Conservation (phyloP, 129 eudicot genomes). For the Lactuca sativa region DNA sequence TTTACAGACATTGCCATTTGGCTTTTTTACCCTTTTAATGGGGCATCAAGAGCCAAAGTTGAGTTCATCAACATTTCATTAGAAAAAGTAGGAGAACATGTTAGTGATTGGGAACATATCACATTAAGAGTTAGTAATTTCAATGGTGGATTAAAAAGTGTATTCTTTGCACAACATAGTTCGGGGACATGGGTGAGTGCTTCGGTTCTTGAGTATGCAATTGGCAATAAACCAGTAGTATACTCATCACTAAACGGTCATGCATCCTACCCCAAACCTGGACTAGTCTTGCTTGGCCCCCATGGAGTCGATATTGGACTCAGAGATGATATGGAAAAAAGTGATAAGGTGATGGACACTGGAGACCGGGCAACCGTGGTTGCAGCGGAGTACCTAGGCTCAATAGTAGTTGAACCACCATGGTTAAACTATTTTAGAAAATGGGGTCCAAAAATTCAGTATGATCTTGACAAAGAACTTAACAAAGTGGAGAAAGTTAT, state of each 20-base stretch:
- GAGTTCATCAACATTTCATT: conserved; percentile 39
- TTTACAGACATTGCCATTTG: conserved; percentile 52
- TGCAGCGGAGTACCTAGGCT: conserved; percentile 55
- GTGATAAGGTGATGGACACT: conserved; percentile 46
- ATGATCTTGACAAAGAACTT: conserved; percentile 50
- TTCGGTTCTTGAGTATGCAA: conserved; percentile 37
- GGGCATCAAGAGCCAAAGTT: conserved; percentile 52
- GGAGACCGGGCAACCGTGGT: conserved; percentile 47
- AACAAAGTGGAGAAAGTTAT: conserved; percentile 45
- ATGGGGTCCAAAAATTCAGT: conserved; percentile 84
- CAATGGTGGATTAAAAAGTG: conserved; percentile 37
- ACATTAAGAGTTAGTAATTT: conserved; percentile 55
- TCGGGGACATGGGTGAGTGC: conserved; percentile 52
- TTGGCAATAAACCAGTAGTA: conserved; percentile 47
- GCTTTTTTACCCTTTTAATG: conserved; percentile 64
- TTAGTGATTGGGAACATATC: conserved; percentile 62
- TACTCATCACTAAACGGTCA: conserved; percentile 52
- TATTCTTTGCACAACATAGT: conserved; percentile 50
- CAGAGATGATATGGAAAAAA: conserved; percentile 55
- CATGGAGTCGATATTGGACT: conserved; percentile 41
- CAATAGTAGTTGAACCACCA: conserved; percentile 45
- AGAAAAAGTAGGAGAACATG: conserved; percentile 56
- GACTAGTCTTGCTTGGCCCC: conserved; percentile 49
- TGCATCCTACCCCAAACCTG: conserved; percentile 41
- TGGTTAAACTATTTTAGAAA: conserved; percentile 73